Base-by-base conservation (phyloP, 345 rosid genomes). In the Geranium brycei region DNA sequence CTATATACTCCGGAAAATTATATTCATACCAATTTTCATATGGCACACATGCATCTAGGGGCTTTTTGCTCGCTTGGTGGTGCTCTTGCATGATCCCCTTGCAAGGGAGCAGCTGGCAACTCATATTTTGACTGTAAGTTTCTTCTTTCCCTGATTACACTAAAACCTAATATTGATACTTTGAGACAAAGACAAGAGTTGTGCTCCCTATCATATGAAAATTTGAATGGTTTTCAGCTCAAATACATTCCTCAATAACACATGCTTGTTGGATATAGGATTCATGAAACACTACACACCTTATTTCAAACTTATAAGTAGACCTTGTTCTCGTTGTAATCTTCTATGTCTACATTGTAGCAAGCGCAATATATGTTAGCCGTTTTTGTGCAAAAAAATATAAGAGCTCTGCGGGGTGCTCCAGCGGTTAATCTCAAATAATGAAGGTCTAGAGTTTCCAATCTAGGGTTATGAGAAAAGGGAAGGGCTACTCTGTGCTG, bases 11-110 rank as follows among this genome's bases (percentile, higher is more conserved):
- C 69, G 69, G 59, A 17, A 51, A 4, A 56, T 19, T 15, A 59
- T 56, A 63, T 63, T 38, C 51, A 56, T 60, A 61, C 62, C 38
- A 71, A 63, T 59, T 31, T 41, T 53, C 59, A 57, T 28, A 16
- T 58, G 60, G 17, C 58, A 57, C 68, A 18, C 56, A 71, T 74
- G 67, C 71, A 64, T 68, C 74, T 77, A 92, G 98, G 98, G 86
- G 73, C 82, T 89, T 70, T 89, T 92, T 78, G 95, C 93, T 62
- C 96, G 98, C 63, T 80, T 92, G 68, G 73, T 92, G 77, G 96
- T 92, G 78, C 95, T 92, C 69, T 77, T 92, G 83, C 98, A 92
- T 73, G 83, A 92, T 71, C 98, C 98, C 75, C 78, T 89, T 60
- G 95, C 88, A 31, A 81, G 88, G 81, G 89, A 85, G 78, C 96